Evolutionary conservation across 768 basidiomycete species (phyloP).

Genomic region (Pulveroboletus sp.): DNA sequence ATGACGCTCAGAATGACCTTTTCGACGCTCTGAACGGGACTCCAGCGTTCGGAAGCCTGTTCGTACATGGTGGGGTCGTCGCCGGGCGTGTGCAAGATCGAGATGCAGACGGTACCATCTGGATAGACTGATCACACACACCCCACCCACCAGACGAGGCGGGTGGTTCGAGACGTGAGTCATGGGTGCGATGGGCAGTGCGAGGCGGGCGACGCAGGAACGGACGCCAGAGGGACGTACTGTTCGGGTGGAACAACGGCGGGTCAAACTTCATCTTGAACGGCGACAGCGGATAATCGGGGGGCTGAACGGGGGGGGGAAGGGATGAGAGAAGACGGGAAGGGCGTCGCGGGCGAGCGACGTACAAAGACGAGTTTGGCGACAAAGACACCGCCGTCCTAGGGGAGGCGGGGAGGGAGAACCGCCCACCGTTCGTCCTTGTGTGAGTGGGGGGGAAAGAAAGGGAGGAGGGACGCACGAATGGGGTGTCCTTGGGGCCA

Average conservation of each 20-base stretch:
- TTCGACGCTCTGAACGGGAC: constrained; percentile 97
- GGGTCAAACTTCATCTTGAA: constrained; percentile 99
- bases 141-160: no score
- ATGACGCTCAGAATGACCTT: constrained; percentile 95
- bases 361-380: constrained; percentile 90
- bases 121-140: constrained; percentile 45
- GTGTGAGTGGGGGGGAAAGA: neutral
- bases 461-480: constrained; percentile 42
- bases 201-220: no score
- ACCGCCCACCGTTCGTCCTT: no score
- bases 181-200: no score
- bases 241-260: constrained; percentile 95
- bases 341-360: neutral
- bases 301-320: neutral
- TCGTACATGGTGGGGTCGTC: constrained; percentile 94
- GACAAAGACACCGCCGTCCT: constrained; percentile 95
- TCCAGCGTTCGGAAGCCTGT: constrained; percentile 94
- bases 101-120: constrained; percentile 96
- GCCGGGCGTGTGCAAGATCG: constrained; percentile 92
- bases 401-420: no score
- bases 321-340: no score
- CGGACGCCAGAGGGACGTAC: constrained; percentile 42
- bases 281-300: constrained; percentile 94
- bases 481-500: constrained; percentile 93
- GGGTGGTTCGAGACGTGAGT: no score